A percentile compares a stretch with the other conserved stretches of the same genome.
phyloP scores from a whole-genome alignment of 2,329 filamentous ascomycete genomes.

The Fusarium tupiense region DNA sequence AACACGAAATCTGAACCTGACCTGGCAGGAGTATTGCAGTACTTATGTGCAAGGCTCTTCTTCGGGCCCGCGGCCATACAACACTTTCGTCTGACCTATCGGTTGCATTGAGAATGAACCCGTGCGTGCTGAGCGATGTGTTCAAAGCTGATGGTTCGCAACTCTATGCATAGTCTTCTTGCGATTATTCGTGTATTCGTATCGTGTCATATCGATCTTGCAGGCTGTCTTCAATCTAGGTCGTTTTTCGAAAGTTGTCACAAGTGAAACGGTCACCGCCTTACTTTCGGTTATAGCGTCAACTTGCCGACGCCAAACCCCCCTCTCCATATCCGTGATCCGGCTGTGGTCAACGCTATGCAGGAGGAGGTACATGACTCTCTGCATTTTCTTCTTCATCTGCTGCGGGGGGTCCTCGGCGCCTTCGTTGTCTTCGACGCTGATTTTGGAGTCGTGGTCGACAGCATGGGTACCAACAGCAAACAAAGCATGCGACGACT shows the following conservation, averaged over 20 bases:
- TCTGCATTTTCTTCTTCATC: slow-evolving; percentile 28
- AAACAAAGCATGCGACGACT: slow-evolving; percentile 45
- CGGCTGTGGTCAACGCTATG: neutral
- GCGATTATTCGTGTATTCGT: neutral
- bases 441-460: slow-evolving; percentile 26
- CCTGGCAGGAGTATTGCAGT: neutral
- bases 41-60: neutral
- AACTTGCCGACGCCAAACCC: neutral
- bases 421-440: slow-evolving; percentile 30
- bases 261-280: neutral
- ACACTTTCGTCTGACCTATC: neutral
- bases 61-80: neutral
- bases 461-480: slow-evolving; percentile 50
- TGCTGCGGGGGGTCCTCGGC: slow-evolving; percentile 25
- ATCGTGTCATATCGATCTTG: neutral
- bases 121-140: neutral
- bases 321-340: neutral
- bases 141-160: neutral
- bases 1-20: neutral
- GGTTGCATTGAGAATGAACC: neutral
- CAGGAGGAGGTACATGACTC: slow-evolving; percentile 18
- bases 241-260: neutral
- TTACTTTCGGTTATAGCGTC: neutral
- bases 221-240: neutral
- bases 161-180: neutral